These are phyloP conservation scores for Heliosperma pusillum DNA, from an alignment of 148 eudicot species.

Conservation along the genomic window DNA sequence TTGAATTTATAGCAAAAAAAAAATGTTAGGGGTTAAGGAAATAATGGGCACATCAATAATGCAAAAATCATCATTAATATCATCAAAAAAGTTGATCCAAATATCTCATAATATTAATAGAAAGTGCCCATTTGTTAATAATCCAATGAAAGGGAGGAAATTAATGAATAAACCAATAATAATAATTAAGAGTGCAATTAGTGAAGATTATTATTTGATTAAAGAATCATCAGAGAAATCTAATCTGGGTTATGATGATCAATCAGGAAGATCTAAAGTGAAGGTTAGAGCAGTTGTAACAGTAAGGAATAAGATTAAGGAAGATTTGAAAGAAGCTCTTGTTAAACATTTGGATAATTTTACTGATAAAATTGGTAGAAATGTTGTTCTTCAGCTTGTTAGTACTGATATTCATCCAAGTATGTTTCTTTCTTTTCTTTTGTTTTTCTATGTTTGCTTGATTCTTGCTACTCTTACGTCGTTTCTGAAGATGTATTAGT, in stretches of 20 bases:
- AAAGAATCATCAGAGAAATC: conserved; percentile 16
- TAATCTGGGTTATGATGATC: conserved; percentile 12
- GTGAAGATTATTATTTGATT: conserved; percentile 54
- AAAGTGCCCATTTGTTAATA: conserved; percentile 5
- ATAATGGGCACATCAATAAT: conserved; percentile 33
- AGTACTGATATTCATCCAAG: conserved; percentile 73
- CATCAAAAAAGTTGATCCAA: conserved; percentile 24
- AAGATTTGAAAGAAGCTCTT: conserved; percentile 63
- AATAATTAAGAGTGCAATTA: conserved; percentile 54
- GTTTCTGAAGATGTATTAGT: no score
- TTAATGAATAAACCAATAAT: no score
- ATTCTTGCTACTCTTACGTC: neutral
- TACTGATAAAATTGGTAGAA: conserved; percentile 62
- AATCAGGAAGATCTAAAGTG: conserved; percentile 33
- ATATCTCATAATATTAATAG: conserved; percentile 2
- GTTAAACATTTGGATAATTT: conserved; percentile 58
- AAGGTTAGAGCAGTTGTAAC: conserved; percentile 86
- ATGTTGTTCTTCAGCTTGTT: conserved; percentile 68
- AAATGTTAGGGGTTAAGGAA: conserved; percentile 41
- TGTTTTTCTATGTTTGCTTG: neutral
- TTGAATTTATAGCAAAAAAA: neutral
- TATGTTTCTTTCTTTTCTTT: conserved; percentile 26
- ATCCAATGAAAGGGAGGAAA: neutral
- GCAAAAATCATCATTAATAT: conserved; percentile 26
- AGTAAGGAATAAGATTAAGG: conserved; percentile 79